Conservation (phyloP, 441 rosid species). For the Viola pubescens region DNA sequence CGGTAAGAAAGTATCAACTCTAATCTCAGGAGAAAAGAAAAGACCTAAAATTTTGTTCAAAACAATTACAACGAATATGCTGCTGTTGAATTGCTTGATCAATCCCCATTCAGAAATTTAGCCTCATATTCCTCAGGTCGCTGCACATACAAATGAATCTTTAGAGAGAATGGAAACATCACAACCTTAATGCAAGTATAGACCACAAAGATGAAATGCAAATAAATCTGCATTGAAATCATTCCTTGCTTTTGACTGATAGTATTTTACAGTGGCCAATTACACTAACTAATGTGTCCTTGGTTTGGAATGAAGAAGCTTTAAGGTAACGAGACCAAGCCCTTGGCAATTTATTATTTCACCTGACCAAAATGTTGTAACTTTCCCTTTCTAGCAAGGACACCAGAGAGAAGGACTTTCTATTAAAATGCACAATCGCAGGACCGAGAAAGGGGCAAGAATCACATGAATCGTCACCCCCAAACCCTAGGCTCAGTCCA, state of each 20-base stretch:
- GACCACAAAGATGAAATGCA: not conserved
- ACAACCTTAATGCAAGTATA: not conserved
- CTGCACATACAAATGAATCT: conserved; percentile 31
- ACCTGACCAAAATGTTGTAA: too few relatives aligned
- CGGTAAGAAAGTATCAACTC: too few relatives aligned
- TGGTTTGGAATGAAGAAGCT: too few relatives aligned
- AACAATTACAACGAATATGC: not conserved
- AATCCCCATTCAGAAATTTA: conserved; percentile 39
- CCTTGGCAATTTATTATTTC: too few relatives aligned
- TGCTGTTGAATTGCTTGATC: conserved; percentile 6
- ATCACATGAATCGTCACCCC: not conserved
- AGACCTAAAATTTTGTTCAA: not conserved
- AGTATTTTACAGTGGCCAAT: too few relatives aligned
- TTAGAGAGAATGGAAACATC: not conserved
- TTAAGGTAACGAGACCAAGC: too few relatives aligned
- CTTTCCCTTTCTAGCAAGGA: too few relatives aligned
- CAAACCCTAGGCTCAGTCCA: too few relatives aligned
- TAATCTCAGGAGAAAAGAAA: too few relatives aligned
- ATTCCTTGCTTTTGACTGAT: too few relatives aligned
- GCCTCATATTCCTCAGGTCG: conserved; percentile 61
- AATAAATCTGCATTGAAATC: not conserved
- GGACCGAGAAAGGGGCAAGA: not conserved
- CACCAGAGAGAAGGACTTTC: not conserved
- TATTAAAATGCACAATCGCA: not conserved
- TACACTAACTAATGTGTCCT: too few relatives aligned